Evolutionary conservation across 768 basidiomycete species (phyloP).

Genomic region (Lactifluus piperatus): DNA sequence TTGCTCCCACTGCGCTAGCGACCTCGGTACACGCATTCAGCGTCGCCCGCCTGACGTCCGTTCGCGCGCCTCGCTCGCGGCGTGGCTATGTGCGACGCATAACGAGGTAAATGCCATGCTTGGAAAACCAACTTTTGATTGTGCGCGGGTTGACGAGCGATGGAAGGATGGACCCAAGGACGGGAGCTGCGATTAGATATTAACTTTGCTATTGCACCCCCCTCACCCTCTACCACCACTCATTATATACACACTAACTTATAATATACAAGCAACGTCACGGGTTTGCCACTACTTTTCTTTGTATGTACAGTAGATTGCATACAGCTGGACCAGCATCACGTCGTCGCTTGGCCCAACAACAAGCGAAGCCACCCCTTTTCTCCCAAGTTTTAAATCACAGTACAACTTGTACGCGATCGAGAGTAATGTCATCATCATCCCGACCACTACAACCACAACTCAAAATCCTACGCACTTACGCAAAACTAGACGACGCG

Average conservation of each 20-base stretch:
- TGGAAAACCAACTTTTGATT: constrained; percentile 80
- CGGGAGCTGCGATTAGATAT: constrained; percentile 73
- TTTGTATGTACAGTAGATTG: too few relatives aligned
- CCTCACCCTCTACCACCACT: too few relatives aligned
- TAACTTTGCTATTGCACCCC: not conserved
- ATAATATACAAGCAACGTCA: too few relatives aligned
- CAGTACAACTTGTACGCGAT: too few relatives aligned
- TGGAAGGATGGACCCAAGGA: constrained; percentile 90
- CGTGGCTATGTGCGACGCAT: constrained; percentile 88
- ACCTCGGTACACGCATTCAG: constrained; percentile 67
- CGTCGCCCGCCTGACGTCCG: constrained; percentile 70
- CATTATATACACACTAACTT: not conserved
- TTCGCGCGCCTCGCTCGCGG: constrained; percentile 54
- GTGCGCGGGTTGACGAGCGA: constrained; percentile 70
- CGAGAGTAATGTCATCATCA: too few relatives aligned
- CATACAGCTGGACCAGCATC: too few relatives aligned
- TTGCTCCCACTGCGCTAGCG: constrained; percentile 74
- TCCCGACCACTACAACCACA: not conserved
- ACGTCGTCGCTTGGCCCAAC: too few relatives aligned
- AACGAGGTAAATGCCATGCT: constrained; percentile 86
- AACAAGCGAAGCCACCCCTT: too few relatives aligned
- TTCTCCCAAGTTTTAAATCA: too few relatives aligned
- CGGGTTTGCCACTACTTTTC: too few relatives aligned
- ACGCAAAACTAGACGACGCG: constrained; percentile 44
- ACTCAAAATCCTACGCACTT: constrained; percentile 50